Percentiles rank a stretch among this genome's conserved stretches.
These are phyloP conservation scores for Arthroderma uncinatum DNA, from an alignment of 2,329 filamentous ascomycete species.

Conservation along the genomic window DNA sequence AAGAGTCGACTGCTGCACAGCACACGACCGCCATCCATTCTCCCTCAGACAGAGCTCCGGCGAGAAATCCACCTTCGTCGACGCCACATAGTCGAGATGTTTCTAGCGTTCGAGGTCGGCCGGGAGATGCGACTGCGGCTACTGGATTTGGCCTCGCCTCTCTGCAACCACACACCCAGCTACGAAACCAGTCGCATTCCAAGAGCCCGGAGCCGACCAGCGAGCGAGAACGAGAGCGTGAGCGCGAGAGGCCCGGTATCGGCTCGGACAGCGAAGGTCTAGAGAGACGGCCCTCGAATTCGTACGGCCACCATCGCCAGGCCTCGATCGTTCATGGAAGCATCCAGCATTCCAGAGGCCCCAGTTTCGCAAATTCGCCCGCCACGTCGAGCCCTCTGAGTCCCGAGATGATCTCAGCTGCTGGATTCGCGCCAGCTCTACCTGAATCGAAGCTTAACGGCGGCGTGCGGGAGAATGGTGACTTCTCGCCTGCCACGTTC, in stretches of 20 bases:
- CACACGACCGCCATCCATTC: slow-evolving; percentile 25
- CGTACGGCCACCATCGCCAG: slow-evolving; percentile 72
- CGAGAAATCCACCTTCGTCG: slow-evolving; percentile 29
- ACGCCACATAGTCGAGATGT: slow-evolving; percentile 35
- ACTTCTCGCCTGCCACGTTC: slow-evolving; percentile 20
- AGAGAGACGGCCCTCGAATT: slow-evolving; percentile 36
- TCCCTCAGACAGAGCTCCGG: slow-evolving; percentile 28
- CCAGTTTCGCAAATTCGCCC: slow-evolving; percentile 57
- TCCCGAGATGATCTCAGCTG: slow-evolving; percentile 69
- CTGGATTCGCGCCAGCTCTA: slow-evolving; percentile 44
- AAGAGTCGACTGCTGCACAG: slow-evolving; percentile 29
- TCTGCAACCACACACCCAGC: slow-evolving; percentile 26
- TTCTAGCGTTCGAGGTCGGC: slow-evolving; percentile 34
- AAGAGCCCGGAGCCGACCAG: slow-evolving; percentile 32
- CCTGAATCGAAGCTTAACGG: slow-evolving; percentile 35
- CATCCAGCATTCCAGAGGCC: slow-evolving; percentile 78
- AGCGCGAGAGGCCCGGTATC: slow-evolving; percentile 15
- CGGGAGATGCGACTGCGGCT: slow-evolving; percentile 27
- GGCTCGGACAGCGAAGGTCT: slow-evolving; percentile 28
- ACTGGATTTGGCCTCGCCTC: slow-evolving; percentile 27
- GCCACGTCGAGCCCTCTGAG: slow-evolving; percentile 70
- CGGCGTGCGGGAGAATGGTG: slow-evolving; percentile 24
- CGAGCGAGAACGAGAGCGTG: slow-evolving; percentile 22
- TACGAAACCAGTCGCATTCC: slow-evolving; percentile 33
- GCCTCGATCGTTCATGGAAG: slow-evolving; percentile 91